Evolutionary conservation across 1,139 yeast species (phyloP).

Genomic region (Dujonia santamariae): DNA sequence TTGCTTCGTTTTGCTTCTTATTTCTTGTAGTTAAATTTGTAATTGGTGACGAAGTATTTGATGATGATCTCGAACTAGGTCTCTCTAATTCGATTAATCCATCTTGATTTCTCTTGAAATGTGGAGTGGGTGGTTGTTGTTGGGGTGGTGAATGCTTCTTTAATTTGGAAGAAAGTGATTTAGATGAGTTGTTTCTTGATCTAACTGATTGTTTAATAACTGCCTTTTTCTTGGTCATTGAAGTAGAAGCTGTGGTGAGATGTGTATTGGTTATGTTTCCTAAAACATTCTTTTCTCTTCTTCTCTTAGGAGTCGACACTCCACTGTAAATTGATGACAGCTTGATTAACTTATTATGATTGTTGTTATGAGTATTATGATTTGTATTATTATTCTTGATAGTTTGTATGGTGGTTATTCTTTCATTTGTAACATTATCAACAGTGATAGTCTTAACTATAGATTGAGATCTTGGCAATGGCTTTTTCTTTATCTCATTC

Average conservation of each 20-base stretch:
- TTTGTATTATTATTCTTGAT: conserved; percentile 18
- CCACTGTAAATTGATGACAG: conserved; percentile 8
- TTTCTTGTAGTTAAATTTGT: neutral
- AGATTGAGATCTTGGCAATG: conserved; percentile 45
- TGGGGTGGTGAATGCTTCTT: conserved; percentile 12
- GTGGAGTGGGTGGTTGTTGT: conserved; percentile 10
- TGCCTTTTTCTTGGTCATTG: conserved; percentile 36
- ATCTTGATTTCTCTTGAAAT: conserved; percentile 3
- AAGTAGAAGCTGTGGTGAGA: conserved; percentile 31
- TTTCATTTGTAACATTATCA: conserved; percentile 28
- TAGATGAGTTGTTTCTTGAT: conserved; percentile 23
- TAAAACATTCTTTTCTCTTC: conserved; percentile 16
- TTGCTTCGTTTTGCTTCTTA: conserved; percentile 5
- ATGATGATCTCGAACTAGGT: neutral
- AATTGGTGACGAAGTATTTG: conserved; percentile 1
- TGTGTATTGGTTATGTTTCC: conserved; percentile 32
- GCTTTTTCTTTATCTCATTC: conserved; percentile 19
- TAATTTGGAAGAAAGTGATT: conserved; percentile 12
- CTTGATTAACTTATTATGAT: conserved; percentile 1
- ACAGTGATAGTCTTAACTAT: conserved; percentile 42
- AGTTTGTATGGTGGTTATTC: conserved; percentile 20
- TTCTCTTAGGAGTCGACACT: conserved; percentile 25
- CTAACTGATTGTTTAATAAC: conserved; percentile 25
- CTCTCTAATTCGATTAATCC: conserved; percentile 2
- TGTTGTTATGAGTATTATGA: no score